phyloP scores from a whole-genome alignment of 108 stramenopile genomes.

The Skeletonema marinoi region DNA sequence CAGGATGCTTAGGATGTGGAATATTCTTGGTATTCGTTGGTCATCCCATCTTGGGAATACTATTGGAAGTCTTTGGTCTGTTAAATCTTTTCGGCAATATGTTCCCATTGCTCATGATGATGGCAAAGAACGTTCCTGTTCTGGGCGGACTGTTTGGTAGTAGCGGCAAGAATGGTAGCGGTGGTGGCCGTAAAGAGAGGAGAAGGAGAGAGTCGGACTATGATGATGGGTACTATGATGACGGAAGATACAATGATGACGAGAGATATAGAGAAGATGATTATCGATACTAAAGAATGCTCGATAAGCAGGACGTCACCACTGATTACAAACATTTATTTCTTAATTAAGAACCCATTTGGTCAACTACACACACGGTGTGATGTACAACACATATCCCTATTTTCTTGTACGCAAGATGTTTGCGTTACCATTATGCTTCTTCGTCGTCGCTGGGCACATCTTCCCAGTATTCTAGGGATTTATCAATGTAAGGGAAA shows the following conservation, averaged over 20 bases:
- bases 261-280: slow-evolving; percentile 13
- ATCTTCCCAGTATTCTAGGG: slow-evolving; percentile 41
- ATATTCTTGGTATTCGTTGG: slow-evolving; percentile 88
- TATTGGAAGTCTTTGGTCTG: slow-evolving; percentile 90
- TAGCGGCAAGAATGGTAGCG: slow-evolving; percentile 13
- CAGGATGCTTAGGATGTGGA: slow-evolving; percentile 76
- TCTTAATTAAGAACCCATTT: too few relatives aligned
- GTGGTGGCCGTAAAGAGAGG: slow-evolving; percentile 17
- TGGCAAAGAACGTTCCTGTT: slow-evolving; percentile 74
- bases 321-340: background rate
- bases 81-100: slow-evolving; percentile 94
- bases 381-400: background rate
- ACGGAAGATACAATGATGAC: slow-evolving; percentile 11
- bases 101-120: slow-evolving; percentile 80
- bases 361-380: background rate
- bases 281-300: background rate
- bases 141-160: slow-evolving; percentile 71
- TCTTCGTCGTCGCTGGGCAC: slow-evolving; percentile 5
- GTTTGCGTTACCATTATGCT: background rate
- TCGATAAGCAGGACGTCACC: background rate
- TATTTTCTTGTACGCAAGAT: background rate
- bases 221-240: slow-evolving; percentile 31
- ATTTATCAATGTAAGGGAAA: slow-evolving; percentile 24
- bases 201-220: slow-evolving; percentile 22
- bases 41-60: slow-evolving; percentile 88